A percentile compares a stretch with the other conserved stretches of the same genome.
phyloP scores from a whole-genome alignment of 75 land plant species.

The Sequoiadendron giganteum region DNA sequence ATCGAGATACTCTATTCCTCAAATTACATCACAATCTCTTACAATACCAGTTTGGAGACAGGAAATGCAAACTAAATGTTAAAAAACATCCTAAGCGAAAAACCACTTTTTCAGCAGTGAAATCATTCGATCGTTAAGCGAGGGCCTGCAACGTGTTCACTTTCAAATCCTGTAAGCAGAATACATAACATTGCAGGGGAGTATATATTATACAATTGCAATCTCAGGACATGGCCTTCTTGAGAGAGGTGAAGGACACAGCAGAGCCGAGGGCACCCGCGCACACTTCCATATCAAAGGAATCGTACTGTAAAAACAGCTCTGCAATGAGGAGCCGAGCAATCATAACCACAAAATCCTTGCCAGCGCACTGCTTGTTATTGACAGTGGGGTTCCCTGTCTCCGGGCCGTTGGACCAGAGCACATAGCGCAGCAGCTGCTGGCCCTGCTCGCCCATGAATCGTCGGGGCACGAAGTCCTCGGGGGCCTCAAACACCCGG shows the following conservation, averaged over 20 bases:
- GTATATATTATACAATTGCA: too few relatives aligned
- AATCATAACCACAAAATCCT: conserved; percentile 64
- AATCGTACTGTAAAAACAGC: conserved; percentile 62
- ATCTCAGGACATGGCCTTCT: not conserved
- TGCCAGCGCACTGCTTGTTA: conserved; percentile 94
- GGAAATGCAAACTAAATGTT: too few relatives aligned
- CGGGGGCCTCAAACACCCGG: conserved; percentile 55
- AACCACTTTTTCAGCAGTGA: too few relatives aligned
- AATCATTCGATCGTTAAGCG: too few relatives aligned
- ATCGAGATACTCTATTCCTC: too few relatives aligned
- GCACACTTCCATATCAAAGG: conserved; percentile 16
- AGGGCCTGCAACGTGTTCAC: too few relatives aligned
- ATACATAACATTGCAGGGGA: too few relatives aligned
- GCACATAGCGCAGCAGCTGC: conserved; percentile 52
- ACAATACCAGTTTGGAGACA: too few relatives aligned
- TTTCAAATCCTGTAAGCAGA: too few relatives aligned
- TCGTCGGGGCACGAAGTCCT: conserved; percentile 48
- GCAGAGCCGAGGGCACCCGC: not conserved
- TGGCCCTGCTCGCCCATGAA: conserved; percentile 59
- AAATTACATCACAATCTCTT: too few relatives aligned
- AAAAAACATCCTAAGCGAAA: too few relatives aligned
- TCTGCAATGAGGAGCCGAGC: conserved; percentile 57
- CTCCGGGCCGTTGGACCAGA: conserved; percentile 94
- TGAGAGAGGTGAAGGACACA: not conserved
- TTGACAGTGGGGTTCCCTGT: conserved; percentile 41